Evolutionary conservation across 202 grass and related monocot species (phyloP), one percentile per base, ranked within the genome.

Genomic region (Setaria viridis): DNA sequence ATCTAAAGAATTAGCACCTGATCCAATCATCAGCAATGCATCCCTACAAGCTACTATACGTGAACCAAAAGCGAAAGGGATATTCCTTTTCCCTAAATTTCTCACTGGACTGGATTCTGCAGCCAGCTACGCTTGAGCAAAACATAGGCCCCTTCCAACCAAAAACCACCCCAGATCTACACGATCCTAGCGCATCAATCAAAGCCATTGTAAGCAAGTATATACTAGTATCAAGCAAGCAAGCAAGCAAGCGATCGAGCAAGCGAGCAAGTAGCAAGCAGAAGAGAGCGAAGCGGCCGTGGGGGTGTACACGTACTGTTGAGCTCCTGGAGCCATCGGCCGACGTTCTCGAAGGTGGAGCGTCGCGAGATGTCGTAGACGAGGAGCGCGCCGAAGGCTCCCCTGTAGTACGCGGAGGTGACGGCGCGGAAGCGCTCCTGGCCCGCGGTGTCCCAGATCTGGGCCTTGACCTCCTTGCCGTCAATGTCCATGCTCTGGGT

Each of bases 401-500:
- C 97, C 35, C 94, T 88, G 86, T 99, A 99, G 90, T 99, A 99
- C 0, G 97, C 94, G 30, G 97, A 99, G 2, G 97, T 99, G 82
- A 99, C 97, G 82, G 94, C 97, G 32, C 97, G 81, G 85, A 97
- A 99, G 9, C 97, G 78, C 82, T 99, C 97, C 90, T 99, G 97
- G 2, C 97, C 97, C 2, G 97, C 97, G 71, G 97, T 99, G 89
- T 99, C 97, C 97, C 97, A 99, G 97, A 99, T 99, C 92, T 99
- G 97, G 84, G 97, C 92, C 90, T 94, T 99, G 76, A 99, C 93
- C 72, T 99, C 97, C 88, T 99, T 99, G 46, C 97, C 92, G 66
- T 94, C 94, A 70, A 99, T 91, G 73, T 81, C 91, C 82, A 96
- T 87, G 87, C 48, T 93, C 92, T 99, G 97, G 32, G 97, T 99